These are phyloP conservation scores for Pyrenula aspistea DNA, from an alignment of 495 filamentous ascomycete species.

Conservation along the genomic window DNA sequence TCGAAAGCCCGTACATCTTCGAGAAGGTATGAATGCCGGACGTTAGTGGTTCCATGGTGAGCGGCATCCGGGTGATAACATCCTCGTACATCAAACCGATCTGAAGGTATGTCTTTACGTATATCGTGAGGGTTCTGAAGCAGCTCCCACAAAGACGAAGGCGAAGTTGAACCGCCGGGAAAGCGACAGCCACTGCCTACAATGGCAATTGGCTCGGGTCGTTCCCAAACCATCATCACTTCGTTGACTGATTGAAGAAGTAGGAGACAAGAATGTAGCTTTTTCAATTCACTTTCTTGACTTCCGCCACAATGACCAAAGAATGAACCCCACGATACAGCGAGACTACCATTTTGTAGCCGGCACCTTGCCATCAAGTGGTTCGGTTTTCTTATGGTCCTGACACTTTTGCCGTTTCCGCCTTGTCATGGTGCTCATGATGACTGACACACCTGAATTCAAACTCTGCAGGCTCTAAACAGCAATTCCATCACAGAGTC, in stretches of 20 bases:
- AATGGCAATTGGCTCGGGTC: constrained; percentile 28
- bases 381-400: not conserved
- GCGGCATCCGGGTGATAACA: constrained; percentile 4
- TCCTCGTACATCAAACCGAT: constrained; percentile 26
- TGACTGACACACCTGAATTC: not conserved
- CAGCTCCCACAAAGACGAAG: constrained; percentile 24
- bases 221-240: not conserved
- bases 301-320: not conserved
- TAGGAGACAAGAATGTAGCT: not conserved
- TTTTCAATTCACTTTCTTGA: not conserved
- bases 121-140: constrained; percentile 20
- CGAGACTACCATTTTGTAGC: not conserved
- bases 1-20: constrained; percentile 36
- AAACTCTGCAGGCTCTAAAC: not conserved
- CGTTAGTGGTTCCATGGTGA: constrained; percentile 5
- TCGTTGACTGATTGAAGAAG: constrained; percentile 8
- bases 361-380: not conserved
- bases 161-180: constrained; percentile 30
- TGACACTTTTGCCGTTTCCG: not conserved
- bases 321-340: not conserved
- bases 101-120: constrained; percentile 20
- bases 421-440: not conserved
- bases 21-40: constrained; percentile 28
- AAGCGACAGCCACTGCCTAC: constrained; percentile 39
- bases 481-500: not conserved